Percentiles rank a stretch among this genome's conserved stretches.
Conservation (phyloP, 2,329 filamentous ascomycete genomes). For the Colletotrichum endophyticum region DNA sequence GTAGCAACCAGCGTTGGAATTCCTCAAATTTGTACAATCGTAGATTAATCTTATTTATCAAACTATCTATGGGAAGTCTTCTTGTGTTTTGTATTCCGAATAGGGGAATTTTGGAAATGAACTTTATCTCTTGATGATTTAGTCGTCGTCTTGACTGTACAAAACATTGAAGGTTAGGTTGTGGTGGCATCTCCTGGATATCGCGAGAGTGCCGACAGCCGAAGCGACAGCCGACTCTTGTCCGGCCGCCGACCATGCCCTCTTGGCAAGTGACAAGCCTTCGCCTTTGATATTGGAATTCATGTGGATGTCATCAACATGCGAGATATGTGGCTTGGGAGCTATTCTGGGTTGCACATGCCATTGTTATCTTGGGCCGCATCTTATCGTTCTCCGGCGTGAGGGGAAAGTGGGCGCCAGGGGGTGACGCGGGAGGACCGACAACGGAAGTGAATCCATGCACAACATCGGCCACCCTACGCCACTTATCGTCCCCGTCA, state of each 20-base stretch:
- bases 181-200: not conserved
- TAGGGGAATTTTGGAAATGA: not conserved
- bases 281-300: not conserved
- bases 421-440: not conserved
- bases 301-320: not conserved
- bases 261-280: not conserved
- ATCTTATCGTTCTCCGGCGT: not conserved
- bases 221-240: not conserved
- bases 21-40: not conserved
- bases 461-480: not conserved
- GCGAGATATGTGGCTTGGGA: not conserved
- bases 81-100: not conserved
- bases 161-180: not conserved
- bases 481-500: not conserved
- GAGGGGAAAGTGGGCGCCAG: slow-evolving; percentile 13
- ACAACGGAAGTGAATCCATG: not conserved
- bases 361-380: not conserved
- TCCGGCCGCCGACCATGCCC: not conserved
- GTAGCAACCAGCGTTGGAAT: not conserved
- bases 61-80: not conserved
- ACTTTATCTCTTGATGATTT: not conserved
- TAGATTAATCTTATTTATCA: not conserved
- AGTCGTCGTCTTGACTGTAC: not conserved
- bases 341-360: not conserved
- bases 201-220: not conserved